Evolutionary conservation across 257 asterid genomes (phyloP), one percentile per base, ranked within the genome.

Genomic region (Ajuga chamaepitys): DNA sequence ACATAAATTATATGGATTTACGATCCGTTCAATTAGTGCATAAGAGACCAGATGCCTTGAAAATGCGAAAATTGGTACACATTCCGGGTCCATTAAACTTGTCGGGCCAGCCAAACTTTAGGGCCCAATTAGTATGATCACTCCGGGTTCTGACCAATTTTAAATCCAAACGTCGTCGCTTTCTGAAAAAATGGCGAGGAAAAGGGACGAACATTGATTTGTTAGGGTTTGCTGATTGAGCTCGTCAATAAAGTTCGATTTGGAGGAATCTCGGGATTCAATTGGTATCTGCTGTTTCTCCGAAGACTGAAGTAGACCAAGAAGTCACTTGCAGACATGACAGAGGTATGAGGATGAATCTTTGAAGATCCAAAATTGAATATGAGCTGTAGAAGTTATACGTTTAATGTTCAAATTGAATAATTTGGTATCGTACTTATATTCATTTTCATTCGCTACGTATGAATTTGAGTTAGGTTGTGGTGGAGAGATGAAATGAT

Each of bases 241-340:
- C 47, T 62, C 62, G 48, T 16, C 20, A 28, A 58, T 53, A 13
- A 51, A 62, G 7, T 59, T 46, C 58, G 52, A 68, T 54, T 41
- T 64, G 4, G 59, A 69, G 42, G 70, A 64, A 40, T 62, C 56
- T 47, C 14, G 67, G 46, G 46, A 41, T 38, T 58, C 64, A 35
- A 52, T 3, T 54, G 52, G 20, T 54, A 52, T 64, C 35, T 58
- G 40, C 9, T 63, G 20, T 42, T 57, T 52, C 13, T 20, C 42
- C 75, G 7, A 26, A 40, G 14, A 17, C 51, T 53, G 58, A 64
- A 66, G 46, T 57, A 0, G 65, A 63, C 58, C 55, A 53, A 58
- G 37, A 25, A 59, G 44, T 53, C 25, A 73, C 67, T 79, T 64
- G 74, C 85, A 77, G 86, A 86, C 74, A 90, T 90, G 97, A 90